These are phyloP conservation scores for Termitomyces sp. DNA, from an alignment of 768 basidiomycete genomes.

Conservation along the genomic window DNA sequence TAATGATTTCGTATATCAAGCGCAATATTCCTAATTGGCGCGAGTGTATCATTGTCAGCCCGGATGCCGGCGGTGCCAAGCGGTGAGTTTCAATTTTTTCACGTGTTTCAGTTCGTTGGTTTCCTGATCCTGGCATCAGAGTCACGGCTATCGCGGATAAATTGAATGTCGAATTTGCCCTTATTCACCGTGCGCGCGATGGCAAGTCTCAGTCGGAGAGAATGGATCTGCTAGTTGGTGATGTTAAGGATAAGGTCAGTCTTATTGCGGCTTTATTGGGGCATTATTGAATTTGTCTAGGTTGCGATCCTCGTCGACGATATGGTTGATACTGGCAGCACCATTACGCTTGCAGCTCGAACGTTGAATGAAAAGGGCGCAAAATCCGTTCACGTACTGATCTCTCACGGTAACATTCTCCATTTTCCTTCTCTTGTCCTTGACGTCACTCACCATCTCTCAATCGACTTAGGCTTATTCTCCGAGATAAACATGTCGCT, in stretches of 20 bases:
- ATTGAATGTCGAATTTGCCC: slow-evolving; percentile 89
- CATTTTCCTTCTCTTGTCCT: slow-evolving; percentile 8
- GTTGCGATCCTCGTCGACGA: slow-evolving; percentile 96
- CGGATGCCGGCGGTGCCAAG: slow-evolving; percentile 98
- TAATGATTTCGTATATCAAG: slow-evolving; percentile 94
- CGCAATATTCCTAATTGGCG: slow-evolving; percentile 80
- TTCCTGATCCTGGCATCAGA: slow-evolving; percentile 21
- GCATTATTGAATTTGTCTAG: slow-evolving; percentile 27
- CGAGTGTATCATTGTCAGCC: slow-evolving; percentile 88
- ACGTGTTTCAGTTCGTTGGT: slow-evolving; percentile 1
- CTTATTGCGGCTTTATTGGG: background rate
- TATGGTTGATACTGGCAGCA: slow-evolving; percentile 95
- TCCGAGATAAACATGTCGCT: slow-evolving; percentile 68
- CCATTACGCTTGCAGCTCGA: slow-evolving; percentile 77
- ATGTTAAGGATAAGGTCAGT: slow-evolving; percentile 81
- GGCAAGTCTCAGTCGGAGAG: slow-evolving; percentile 62
- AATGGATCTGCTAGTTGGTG: slow-evolving; percentile 94
- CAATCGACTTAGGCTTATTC: slow-evolving; percentile 52
- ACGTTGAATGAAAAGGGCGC: slow-evolving; percentile 91
- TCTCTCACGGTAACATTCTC: slow-evolving; percentile 73
- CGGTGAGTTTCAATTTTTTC: slow-evolving; percentile 49
- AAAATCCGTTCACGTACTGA: slow-evolving; percentile 76
- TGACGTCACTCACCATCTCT: background rate
- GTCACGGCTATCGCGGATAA: slow-evolving; percentile 95
- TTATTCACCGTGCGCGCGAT: slow-evolving; percentile 89